Evolutionary conservation across 257 asterid genomes (phyloP).

Genomic region (Osmanthus fragrans): DNA sequence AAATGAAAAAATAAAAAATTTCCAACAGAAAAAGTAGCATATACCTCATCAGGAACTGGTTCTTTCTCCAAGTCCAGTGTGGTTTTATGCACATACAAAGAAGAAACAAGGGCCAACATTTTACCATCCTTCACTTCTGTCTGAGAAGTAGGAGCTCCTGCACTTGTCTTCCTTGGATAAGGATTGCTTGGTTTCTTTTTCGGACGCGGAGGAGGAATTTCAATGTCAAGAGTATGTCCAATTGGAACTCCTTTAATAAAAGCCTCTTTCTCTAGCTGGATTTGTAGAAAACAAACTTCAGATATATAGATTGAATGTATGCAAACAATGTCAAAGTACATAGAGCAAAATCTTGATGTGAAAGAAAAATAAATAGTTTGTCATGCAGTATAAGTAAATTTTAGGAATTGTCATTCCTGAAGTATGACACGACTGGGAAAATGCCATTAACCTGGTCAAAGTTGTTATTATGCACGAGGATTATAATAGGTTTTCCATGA

Average conservation of each 20-base stretch:
- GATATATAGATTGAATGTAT: background rate
- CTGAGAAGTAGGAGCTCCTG: conserved; percentile 46
- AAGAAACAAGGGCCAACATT: conserved; percentile 37
- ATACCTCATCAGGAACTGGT: conserved; percentile 60
- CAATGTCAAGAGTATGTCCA: conserved; percentile 79
- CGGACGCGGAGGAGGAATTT: conserved; percentile 98
- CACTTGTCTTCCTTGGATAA: conserved; percentile 77
- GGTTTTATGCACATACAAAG: conserved; percentile 42
- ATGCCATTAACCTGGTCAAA: background rate
- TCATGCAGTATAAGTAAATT: background rate
- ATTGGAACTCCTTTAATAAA: conserved; percentile 68
- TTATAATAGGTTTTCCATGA: background rate
- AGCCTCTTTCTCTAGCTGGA: conserved; percentile 96
- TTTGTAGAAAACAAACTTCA: background rate
- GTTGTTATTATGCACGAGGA: background rate
- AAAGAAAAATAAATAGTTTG: background rate
- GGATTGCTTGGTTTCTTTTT: conserved; percentile 94
- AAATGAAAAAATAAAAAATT: background rate
- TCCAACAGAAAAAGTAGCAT: conserved; percentile 2
- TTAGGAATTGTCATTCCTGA: background rate
- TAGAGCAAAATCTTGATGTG: background rate
- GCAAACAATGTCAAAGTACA: background rate
- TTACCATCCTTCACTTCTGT: conserved; percentile 64
- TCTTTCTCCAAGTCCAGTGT: conserved; percentile 56
- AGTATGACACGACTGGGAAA: background rate